Evolutionary conservation across 768 basidiomycete genomes (phyloP), one percentile per base, ranked within the genome.

Genomic region (Leucocoprinus sp.): DNA sequence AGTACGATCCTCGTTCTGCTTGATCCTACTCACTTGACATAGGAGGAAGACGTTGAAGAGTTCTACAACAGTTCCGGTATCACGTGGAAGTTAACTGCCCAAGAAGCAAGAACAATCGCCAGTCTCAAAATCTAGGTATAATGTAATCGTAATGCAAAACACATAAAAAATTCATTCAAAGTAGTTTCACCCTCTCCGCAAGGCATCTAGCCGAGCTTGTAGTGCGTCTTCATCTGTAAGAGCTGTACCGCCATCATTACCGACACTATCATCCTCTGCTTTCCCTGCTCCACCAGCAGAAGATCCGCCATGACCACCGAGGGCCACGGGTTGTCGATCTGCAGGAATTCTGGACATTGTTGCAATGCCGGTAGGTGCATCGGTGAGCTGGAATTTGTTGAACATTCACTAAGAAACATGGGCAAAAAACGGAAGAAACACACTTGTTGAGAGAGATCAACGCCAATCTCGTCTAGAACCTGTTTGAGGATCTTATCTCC

Each of bases 381-480:
- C 91, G 1, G 80, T 80, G 43, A 96, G 78, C 92, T 96, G 57
- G 18, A 54, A 26, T 38, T 48, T 23, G 42, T 51, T 31, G 9
- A 38, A 21, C 23, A 47, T 18, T 36, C 41, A 26, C 39, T 8
- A 37, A 48, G 19, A 26, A 41, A 8, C 39, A 48, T 9, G 14
- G 12, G 38, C 27, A 41, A 21, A 29, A 11, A 18, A 17, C 28
- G 38, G 22, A 29, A 37, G 17, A 18, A 22, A 47, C 62, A 51
- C 55, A 83, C 86, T 65, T 88, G 80, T 63, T 98, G 96, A 2
- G 87, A 86, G 49, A 97, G 71, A 50, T 75, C 76, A 43, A 99
- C 85, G 26, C 96, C 96, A 48, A 99, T 96, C 70, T 98, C 96
- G 53, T 98, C 96, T 38, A 99, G 68, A 39, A 99, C 95, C 64